These are phyloP conservation scores for Fusarium euwallaceae DNA, from an alignment of 2,329 filamentous ascomycete species.

Conservation along the genomic window DNA sequence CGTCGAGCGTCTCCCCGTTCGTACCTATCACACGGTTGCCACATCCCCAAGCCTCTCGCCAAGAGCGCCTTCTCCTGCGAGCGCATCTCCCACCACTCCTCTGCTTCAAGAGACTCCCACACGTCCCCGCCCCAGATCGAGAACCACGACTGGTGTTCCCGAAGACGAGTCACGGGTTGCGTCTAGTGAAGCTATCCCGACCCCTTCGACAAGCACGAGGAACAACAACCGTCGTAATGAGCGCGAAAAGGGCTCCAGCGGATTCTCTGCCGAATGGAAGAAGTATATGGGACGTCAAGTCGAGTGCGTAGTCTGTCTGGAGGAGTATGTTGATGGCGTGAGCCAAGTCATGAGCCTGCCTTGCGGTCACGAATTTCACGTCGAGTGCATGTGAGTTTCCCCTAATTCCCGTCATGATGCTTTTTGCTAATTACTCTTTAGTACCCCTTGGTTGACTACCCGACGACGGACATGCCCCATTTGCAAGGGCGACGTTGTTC, in stretches of 20 bases:
- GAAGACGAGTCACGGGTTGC: slow-evolving; percentile 63
- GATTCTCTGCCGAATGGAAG: slow-evolving; percentile 68
- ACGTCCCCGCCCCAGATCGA: slow-evolving; percentile 71
- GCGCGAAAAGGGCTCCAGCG: slow-evolving; percentile 62
- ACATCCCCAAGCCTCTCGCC: slow-evolving; percentile 68
- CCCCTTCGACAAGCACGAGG: slow-evolving; percentile 52
- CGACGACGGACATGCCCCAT: slow-evolving; percentile 97
- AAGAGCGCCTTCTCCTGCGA: slow-evolving; percentile 72
- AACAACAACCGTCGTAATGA: slow-evolving; percentile 50
- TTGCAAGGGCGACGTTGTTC: slow-evolving; percentile 96
- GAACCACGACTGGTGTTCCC: slow-evolving; percentile 72
- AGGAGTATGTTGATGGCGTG: slow-evolving; percentile 95
- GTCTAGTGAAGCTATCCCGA: slow-evolving; percentile 57
- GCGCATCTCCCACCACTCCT: slow-evolving; percentile 82
- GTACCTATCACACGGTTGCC: slow-evolving; percentile 91
- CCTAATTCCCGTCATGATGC: neutral
- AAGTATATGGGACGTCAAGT: slow-evolving; percentile 78
- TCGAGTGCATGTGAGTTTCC: slow-evolving; percentile 91
- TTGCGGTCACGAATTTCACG: slow-evolving; percentile 98
- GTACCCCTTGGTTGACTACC: slow-evolving; percentile 96
- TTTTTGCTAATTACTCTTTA: slow-evolving; percentile 54
- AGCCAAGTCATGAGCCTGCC: slow-evolving; percentile 97
- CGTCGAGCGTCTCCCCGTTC: slow-evolving; percentile 92
- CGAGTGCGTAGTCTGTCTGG: slow-evolving; percentile 96
- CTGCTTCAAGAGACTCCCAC: slow-evolving; percentile 74